phyloP scores from a whole-genome alignment of 2,329 filamentous ascomycete genomes.

The Dactylellina sp. region DNA sequence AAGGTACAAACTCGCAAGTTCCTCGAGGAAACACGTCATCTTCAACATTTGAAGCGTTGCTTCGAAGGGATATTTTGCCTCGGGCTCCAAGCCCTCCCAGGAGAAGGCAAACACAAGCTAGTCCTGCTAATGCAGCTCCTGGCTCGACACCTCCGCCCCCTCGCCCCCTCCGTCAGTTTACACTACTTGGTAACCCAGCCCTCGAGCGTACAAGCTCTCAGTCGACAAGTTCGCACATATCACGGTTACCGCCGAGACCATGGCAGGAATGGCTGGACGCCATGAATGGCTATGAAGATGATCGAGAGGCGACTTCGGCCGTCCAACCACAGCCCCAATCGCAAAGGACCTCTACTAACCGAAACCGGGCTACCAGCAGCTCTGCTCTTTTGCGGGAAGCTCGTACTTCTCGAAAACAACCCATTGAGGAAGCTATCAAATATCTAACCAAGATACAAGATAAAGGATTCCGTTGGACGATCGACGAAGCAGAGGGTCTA shows the following conservation, averaged over 20 bases:
- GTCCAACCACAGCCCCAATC: constrained; percentile 17
- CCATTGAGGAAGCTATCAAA: constrained; percentile 71
- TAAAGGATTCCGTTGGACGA: constrained; percentile 50
- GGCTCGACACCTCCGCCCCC: constrained; percentile 49
- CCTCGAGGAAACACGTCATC: constrained; percentile 46
- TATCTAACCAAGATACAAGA: constrained; percentile 72
- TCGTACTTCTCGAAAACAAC: constrained; percentile 31
- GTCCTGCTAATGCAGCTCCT: constrained; percentile 47
- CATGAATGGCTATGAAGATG: constrained; percentile 51
- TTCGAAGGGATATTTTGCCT: constrained; percentile 41
- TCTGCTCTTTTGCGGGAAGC: constrained; percentile 23
- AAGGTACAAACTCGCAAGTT: constrained; percentile 52
- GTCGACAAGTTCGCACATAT: constrained; percentile 43
- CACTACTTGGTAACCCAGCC: constrained; percentile 37
- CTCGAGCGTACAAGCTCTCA: constrained; percentile 28
- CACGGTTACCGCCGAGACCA: constrained; percentile 45
- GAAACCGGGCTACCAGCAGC: constrained; percentile 20
- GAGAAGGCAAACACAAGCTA: constrained; percentile 47
- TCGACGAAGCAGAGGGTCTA: constrained; percentile 45
- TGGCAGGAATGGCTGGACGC: constrained; percentile 55
- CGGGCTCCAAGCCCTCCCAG: constrained; percentile 46
- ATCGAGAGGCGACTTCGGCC: constrained; percentile 39
- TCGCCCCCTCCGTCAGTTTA: constrained; percentile 47
- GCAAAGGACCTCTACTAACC: constrained; percentile 16
- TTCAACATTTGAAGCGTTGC: constrained; percentile 39